A percentile compares a stretch with the other conserved stretches of the same genome.
These are phyloP conservation scores for Tetraselmis striata DNA, from an alignment of 139 green algal species.

Conservation along the genomic window DNA sequence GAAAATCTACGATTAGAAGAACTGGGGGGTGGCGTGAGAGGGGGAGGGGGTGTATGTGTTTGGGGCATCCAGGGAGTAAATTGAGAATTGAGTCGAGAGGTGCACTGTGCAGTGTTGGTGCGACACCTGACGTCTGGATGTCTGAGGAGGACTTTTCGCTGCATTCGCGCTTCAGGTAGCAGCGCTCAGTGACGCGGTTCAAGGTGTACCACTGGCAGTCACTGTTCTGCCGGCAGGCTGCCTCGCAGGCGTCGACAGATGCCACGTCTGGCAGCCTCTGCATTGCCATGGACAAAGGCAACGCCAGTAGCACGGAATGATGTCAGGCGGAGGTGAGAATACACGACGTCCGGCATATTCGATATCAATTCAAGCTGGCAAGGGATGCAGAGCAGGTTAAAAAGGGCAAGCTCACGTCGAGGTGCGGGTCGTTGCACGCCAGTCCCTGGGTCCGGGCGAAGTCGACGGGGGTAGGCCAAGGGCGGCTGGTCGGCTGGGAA, in stretches of 20 bases:
- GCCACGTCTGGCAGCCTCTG: background rate
- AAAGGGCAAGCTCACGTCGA: background rate
- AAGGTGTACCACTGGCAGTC: background rate
- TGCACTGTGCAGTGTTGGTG: background rate
- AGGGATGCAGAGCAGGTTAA: too few species aligned
- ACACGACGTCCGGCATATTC: background rate
- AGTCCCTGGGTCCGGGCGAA: background rate
- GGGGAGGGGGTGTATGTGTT: too few species aligned
- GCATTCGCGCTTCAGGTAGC: background rate
- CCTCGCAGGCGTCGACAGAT: background rate
- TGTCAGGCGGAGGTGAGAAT: background rate
- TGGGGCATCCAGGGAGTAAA: too few species aligned
- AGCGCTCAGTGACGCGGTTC: background rate
- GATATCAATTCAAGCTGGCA: background rate
- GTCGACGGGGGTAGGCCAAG: background rate
- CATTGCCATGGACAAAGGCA: background rate
- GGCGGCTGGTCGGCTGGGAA: background rate
- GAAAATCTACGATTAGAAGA: background rate
- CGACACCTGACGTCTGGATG: background rate
- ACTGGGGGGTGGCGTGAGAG: too few species aligned
- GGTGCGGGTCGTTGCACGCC: background rate
- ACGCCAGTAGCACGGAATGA: background rate
- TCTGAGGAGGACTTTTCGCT: background rate
- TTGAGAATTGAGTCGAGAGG: too few species aligned
- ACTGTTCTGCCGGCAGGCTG: background rate